Evolutionary conservation across 2,329 filamentous ascomycete genomes (phyloP).

Genomic region (Trichoderma polysporum): DNA sequence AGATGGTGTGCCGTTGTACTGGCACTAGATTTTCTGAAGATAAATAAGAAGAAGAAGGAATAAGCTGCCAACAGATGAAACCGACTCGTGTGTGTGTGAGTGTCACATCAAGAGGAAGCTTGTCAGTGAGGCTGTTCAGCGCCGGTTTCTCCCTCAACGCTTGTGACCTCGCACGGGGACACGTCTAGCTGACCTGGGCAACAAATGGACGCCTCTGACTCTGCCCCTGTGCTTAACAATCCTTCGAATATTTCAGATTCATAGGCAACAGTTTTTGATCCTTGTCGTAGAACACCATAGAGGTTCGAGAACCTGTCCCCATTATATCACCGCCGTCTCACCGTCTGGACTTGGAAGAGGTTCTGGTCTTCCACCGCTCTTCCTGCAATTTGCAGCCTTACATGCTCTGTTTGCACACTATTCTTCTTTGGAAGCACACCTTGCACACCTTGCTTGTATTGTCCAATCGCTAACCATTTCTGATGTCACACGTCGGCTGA

Average conservation of each 20-base stretch:
- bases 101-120: constrained; percentile 13
- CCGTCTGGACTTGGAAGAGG: not conserved
- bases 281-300: not conserved
- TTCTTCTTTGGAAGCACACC: not conserved
- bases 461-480: constrained; percentile 18
- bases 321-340: not conserved
- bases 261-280: not conserved
- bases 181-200: not conserved
- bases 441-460: not conserved
- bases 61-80: constrained; percentile 17
- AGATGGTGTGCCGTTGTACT: constrained; percentile 17
- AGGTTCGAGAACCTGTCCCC: not conserved
- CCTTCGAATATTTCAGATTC: not conserved
- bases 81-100: constrained; percentile 1
- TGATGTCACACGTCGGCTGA: constrained; percentile 7
- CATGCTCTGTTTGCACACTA: not conserved
- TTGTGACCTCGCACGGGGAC: not conserved
- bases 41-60: not conserved
- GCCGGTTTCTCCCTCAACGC: not conserved
- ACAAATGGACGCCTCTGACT: not conserved
- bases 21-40: not conserved
- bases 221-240: not conserved
- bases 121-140: constrained; percentile 14
- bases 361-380: not conserved
- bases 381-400: constrained; percentile 4